Evolutionary conservation across 1,284 basidiomycete species (phyloP), one percentile per base, ranked within the genome.

Genomic region (Xerocomus minutiporus): DNA sequence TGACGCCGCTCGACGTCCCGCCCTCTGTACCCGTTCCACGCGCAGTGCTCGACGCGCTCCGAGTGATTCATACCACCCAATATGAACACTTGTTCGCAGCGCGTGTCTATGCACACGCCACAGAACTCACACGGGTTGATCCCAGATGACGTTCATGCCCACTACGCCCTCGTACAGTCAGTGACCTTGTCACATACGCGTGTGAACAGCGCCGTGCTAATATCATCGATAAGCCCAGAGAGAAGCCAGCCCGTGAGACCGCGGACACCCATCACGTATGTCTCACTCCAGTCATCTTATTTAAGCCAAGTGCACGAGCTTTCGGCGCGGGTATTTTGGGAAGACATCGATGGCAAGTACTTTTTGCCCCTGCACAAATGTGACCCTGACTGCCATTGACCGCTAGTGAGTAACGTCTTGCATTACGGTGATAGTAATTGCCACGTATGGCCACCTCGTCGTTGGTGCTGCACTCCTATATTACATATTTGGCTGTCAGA

Each of bases 391-490:
- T 2, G 32, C 28, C 46, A 40, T 39, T n/a, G 41, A 26, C 25
- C 17, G 45, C 50, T 52, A 90, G 88, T 89, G 17, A 77, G 75
- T 50, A 86, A 88, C 59, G 80, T 84, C 1, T 73, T 90, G 46
- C 73, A 84, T 40, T 81, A 82, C 77, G 77, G 43, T 86, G 81
- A 90, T 87, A 0, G 74, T 91, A 29, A 71, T 91, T 17, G 88
- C 85, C 7, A 76, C 71, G 46, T 88, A 89, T 69, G 84, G 82
- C 52, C 74, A 75, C 48, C 71, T 89, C 17, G 85, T 91, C 8
- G 77, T 91, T 15, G 88, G 88, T n/a, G 78, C 79, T 12, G 86
- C 84, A 0, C 79, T 90, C 85, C 3, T 90, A 91, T 60, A 86
- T 91, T 52, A 89, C 86, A 5, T 91, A 88, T 58, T 75, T 91